Percentiles rank a stretch among this genome's conserved stretches.
Evolutionary conservation across 495 filamentous ascomycete species (phyloP).

Genomic region (Apiosordaria backusii): DNA sequence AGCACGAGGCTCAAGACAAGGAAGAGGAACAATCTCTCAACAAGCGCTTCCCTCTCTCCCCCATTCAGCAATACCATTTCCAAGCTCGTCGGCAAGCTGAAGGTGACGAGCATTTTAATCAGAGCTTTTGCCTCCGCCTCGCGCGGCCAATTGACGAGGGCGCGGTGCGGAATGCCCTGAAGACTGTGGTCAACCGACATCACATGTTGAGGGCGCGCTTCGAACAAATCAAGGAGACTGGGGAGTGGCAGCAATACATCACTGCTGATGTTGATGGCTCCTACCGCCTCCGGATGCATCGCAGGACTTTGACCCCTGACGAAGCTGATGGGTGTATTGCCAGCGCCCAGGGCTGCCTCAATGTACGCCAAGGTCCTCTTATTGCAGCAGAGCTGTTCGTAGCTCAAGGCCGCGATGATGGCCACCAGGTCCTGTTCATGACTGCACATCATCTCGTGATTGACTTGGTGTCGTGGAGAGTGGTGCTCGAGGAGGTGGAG

Average conservation of each 20-base stretch:
- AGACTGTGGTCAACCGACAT: conserved; percentile 51
- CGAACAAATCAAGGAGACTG: conserved; percentile 11
- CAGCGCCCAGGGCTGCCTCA: conserved; percentile 30
- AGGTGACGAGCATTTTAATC: conserved; percentile 58
- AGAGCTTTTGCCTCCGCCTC: conserved; percentile 55
- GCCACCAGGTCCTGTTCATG: conserved; percentile 47
- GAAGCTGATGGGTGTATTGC: conserved; percentile 17
- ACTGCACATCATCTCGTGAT: conserved; percentile 58
- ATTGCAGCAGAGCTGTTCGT: conserved; percentile 26
- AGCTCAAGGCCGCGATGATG: conserved; percentile 4
- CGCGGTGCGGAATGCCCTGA: conserved; percentile 42
- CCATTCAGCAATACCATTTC: conserved; percentile 59
- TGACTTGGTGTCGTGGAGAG: conserved; percentile 61
- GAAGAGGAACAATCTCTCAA: conserved; percentile 5
- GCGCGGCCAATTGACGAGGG: conserved; percentile 36
- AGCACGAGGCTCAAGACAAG: background rate
- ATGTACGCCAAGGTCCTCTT: conserved; percentile 37
- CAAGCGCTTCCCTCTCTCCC: conserved; percentile 42
- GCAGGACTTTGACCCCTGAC: background rate
- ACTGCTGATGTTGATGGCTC: conserved; percentile 15
- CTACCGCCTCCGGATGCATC: conserved; percentile 19
- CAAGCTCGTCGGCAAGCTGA: conserved; percentile 43
- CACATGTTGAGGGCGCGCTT: conserved; percentile 64
- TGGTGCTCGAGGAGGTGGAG: conserved; percentile 58
- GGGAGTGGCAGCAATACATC: conserved; percentile 27